Evolutionary conservation across 2,329 filamentous ascomycete genomes (phyloP).

Genomic region (Rhynchosporium secalis): DNA sequence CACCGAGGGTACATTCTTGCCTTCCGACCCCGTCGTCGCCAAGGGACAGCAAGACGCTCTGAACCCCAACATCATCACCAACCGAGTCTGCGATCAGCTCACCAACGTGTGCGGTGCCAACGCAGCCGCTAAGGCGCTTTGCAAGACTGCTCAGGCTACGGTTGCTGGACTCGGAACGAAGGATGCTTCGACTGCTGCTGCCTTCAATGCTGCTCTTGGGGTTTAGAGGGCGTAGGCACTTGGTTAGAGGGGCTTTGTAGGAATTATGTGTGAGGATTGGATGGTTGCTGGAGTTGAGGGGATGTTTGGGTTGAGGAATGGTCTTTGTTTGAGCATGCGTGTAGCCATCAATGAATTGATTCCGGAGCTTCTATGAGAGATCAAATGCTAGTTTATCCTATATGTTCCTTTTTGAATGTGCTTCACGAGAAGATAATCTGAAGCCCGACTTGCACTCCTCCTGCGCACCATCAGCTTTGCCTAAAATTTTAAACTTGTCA

Average conservation of each 20-base stretch:
- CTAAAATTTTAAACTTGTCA: no score
- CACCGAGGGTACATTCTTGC: slow-evolving; percentile 67
- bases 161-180: slow-evolving; percentile 51
- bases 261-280: not conserved
- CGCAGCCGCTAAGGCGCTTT: slow-evolving; percentile 40
- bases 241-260: not conserved
- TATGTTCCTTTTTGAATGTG: no score
- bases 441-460: no score
- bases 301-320: not conserved
- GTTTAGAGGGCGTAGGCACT: slow-evolving; percentile 2
- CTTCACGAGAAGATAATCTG: no score
- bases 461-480: no score
- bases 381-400: no score
- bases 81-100: slow-evolving; percentile 69
- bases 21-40: slow-evolving; percentile 60
- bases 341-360: not conserved
- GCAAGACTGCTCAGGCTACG: slow-evolving; percentile 52
- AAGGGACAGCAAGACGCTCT: slow-evolving; percentile 65
- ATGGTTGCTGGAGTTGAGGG: not conserved
- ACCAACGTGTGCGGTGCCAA: slow-evolving; percentile 66
- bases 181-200: slow-evolving; percentile 49
- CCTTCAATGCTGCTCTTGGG: slow-evolving; percentile 42
- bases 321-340: not conserved
- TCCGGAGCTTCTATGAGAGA: not conserved
- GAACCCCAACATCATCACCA: slow-evolving; percentile 74